Evolutionary conservation across 768 basidiomycete species (phyloP).

Genomic region (Mycena polygramma): DNA sequence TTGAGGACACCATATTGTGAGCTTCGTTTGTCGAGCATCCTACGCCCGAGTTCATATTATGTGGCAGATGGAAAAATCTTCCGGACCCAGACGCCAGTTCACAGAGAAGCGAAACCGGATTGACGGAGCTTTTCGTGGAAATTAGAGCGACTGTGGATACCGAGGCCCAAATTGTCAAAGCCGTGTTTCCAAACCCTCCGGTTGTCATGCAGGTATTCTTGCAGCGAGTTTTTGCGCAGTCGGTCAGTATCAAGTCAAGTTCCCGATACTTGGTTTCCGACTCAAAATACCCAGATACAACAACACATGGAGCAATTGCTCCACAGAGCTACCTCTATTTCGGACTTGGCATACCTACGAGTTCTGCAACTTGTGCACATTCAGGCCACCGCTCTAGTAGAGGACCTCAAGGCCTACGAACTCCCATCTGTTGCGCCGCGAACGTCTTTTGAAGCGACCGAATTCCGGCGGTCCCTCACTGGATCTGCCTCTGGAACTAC

Average conservation of each 20-base stretch:
- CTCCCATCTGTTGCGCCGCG: conserved; percentile 76
- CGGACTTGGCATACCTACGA: conserved; percentile 92
- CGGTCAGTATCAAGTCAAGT: conserved; percentile 64
- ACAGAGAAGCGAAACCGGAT: conserved; percentile 84
- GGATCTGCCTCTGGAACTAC: conserved; percentile 59
- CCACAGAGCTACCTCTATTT: conserved; percentile 78
- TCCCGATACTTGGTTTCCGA: not conserved
- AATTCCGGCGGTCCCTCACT: conserved; percentile 69
- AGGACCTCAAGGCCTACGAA: conserved; percentile 93
- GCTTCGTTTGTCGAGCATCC: conserved; percentile 36
- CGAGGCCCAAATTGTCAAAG: conserved; percentile 98
- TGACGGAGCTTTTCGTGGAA: conserved; percentile 85
- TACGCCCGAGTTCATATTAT: conserved; percentile 9
- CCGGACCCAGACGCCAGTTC: conserved; percentile 84
- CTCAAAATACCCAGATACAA: conserved; percentile 78
- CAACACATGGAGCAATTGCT: conserved; percentile 94
- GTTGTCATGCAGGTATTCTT: conserved; percentile 98
- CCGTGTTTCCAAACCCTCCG: conserved; percentile 96
- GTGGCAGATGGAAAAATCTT: conserved; percentile 81
- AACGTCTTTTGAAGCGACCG: conserved; percentile 72
- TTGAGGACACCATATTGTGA: conserved; percentile 70
- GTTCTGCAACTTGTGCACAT: conserved; percentile 89
- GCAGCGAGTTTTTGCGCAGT: conserved; percentile 97
- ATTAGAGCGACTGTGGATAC: conserved; percentile 93
- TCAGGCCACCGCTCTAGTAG: conserved; percentile 82